Conservation (phyloP, 192 early-diverging fungal genomes). For the Entomortierella parvispora region DNA sequence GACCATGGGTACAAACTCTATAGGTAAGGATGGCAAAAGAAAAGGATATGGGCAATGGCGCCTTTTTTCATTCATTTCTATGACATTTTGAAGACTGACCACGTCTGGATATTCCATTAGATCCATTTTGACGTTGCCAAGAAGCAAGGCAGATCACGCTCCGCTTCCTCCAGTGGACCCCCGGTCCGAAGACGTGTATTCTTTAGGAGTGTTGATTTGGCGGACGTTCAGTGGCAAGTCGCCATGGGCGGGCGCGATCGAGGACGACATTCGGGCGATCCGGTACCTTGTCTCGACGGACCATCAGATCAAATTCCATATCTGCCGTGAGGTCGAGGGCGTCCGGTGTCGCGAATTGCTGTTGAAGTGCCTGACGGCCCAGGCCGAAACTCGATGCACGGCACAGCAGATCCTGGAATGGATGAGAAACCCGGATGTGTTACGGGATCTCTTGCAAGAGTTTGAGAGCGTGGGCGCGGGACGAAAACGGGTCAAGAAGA, state of each 20-base stretch:
- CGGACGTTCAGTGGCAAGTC: conserved; percentile 61
- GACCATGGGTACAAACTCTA: conserved; percentile 71
- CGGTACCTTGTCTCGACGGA: conserved; percentile 55
- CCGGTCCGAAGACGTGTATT: conserved; percentile 63
- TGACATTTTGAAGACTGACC: not conserved
- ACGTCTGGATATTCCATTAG: conserved; percentile 20
- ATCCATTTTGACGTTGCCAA: conserved; percentile 64
- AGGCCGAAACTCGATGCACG: conserved; percentile 51
- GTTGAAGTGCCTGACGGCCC: conserved; percentile 54
- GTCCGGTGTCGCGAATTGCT: conserved; percentile 53
- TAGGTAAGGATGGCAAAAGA: no score
- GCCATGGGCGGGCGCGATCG: conserved; percentile 62
- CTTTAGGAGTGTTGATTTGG: conserved; percentile 62
- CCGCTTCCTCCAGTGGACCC: conserved; percentile 59
- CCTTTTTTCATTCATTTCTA: not conserved
- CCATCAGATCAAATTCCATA: conserved; percentile 50
- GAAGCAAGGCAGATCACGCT: conserved; percentile 55
- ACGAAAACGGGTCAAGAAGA: conserved; percentile 26
- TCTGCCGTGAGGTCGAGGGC: conserved; percentile 58
- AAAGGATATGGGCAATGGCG: no score
- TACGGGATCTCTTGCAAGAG: conserved; percentile 10
- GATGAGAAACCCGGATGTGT: not conserved
- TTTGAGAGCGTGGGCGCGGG: conserved; percentile 34
- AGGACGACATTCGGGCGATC: conserved; percentile 59
- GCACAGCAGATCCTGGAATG: conserved; percentile 45